These are phyloP conservation scores for Eucommia ulmoides DNA, from an alignment of 257 asterid species.

Conservation along the genomic window DNA sequence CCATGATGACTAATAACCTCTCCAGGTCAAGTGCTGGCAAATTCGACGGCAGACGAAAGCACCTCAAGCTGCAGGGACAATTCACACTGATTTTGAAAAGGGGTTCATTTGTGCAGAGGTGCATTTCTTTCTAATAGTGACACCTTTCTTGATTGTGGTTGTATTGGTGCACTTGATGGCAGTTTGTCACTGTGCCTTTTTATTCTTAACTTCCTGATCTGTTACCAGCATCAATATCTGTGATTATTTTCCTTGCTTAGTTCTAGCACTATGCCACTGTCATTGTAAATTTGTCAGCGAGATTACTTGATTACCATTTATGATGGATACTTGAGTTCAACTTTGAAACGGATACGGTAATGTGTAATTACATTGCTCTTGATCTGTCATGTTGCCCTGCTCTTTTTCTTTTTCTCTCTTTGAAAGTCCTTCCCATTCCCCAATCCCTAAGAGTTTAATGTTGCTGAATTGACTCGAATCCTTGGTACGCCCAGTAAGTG, in stretches of 20 bases:
- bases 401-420: too few relatives aligned
- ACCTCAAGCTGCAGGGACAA: conserved; percentile 98
- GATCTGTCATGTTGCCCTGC: too few relatives aligned
- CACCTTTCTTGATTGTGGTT: neutral
- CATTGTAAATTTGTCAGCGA: neutral
- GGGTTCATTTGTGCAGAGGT: conserved; percentile 99
- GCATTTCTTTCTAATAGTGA: neutral
- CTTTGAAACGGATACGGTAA: too few relatives aligned
- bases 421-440: too few relatives aligned
- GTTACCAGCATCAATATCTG: neutral
- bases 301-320: neutral
- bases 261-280: neutral
- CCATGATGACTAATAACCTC: too few relatives aligned
- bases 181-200: too few relatives aligned
- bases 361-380: too few relatives aligned
- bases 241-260: neutral
- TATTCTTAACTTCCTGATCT: neutral
- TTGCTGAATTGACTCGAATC: too few relatives aligned
- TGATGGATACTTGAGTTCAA: too few relatives aligned
- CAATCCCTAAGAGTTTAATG: too few relatives aligned
- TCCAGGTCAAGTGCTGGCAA: neutral
- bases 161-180: too few relatives aligned
- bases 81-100: conserved; percentile 90
- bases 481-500: too few relatives aligned
- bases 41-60: conserved; percentile 33